Evolutionary conservation across 2,329 filamentous ascomycete species (phyloP).

Genomic region (Nemania sp.): DNA sequence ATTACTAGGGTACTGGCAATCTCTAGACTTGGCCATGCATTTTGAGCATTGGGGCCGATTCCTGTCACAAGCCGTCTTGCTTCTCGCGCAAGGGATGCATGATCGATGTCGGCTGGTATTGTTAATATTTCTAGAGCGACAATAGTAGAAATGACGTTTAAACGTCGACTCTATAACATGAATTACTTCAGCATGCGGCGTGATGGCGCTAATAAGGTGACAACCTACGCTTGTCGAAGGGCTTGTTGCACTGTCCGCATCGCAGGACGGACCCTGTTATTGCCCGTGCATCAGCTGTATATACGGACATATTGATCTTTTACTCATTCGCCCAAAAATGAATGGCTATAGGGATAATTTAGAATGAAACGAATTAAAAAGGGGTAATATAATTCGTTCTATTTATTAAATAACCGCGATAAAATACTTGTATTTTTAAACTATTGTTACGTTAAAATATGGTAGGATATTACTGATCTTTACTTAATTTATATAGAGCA

Average conservation of each 20-base stretch:
- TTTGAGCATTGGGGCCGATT: not conserved
- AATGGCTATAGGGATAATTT: too few relatives aligned
- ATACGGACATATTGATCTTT: not conserved
- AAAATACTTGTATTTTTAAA: too few relatives aligned
- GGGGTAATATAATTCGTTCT: too few relatives aligned
- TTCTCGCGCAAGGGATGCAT: not conserved
- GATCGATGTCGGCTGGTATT: not conserved
- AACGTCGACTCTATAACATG: not conserved
- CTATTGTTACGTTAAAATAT: too few relatives aligned
- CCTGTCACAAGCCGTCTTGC: not conserved
- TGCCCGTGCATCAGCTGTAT: not conserved
- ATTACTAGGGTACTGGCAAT: not conserved
- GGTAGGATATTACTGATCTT: too few relatives aligned
- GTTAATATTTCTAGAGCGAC: not conserved
- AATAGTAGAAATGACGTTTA: not conserved
- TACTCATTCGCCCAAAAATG: too few relatives aligned
- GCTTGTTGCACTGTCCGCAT: not conserved
- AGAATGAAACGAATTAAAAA: too few relatives aligned
- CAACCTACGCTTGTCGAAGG: not conserved
- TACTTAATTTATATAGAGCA: too few relatives aligned
- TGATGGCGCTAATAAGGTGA: not conserved
- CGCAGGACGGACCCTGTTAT: not conserved
- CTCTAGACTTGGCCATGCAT: not conserved
- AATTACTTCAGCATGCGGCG: not conserved
- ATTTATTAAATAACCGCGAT: too few relatives aligned